Evolutionary conservation across 2,329 filamentous ascomycete genomes (phyloP).

Genomic region (Fusarium anthophilum): DNA sequence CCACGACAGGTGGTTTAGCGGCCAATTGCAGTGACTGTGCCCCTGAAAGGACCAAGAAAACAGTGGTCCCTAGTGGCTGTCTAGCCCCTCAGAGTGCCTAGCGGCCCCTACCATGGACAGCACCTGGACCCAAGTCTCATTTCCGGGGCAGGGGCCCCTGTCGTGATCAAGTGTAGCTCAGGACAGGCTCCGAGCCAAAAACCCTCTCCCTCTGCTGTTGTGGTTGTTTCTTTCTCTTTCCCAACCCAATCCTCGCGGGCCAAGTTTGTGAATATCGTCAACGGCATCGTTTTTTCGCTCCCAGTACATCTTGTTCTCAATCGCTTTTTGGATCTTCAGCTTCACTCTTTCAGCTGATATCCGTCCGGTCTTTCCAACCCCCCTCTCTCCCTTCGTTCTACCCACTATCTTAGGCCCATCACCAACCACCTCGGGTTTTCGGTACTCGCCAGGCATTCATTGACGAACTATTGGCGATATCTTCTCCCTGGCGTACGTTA

Average conservation of each 20-base stretch:
- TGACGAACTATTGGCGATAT: slow-evolving; percentile 44
- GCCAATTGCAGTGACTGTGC: slow-evolving; percentile 38
- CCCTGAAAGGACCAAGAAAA: slow-evolving; percentile 36
- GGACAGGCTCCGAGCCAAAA: slow-evolving; percentile 29
- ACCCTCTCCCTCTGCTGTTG: slow-evolving; percentile 18
- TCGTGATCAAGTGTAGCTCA: slow-evolving; percentile 16
- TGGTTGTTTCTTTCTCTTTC: slow-evolving; percentile 28
- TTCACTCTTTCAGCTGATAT: slow-evolving; percentile 56
- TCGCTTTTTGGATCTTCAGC: slow-evolving; percentile 48
- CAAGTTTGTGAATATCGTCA: slow-evolving; percentile 39
- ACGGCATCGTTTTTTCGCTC: slow-evolving; percentile 39
- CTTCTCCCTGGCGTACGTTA: slow-evolving; percentile 43
- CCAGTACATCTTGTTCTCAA: slow-evolving; percentile 39
- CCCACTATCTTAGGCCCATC: slow-evolving; percentile 21
- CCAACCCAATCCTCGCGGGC: slow-evolving; percentile 41
- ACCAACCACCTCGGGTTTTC: slow-evolving; percentile 38
- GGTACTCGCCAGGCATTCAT: slow-evolving; percentile 35
- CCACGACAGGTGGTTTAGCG: slow-evolving; percentile 19
- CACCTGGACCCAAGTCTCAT: slow-evolving; percentile 35
- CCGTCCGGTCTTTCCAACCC: slow-evolving; percentile 51
- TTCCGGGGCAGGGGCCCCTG: slow-evolving; percentile 32
- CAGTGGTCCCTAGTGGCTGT: slow-evolving; percentile 24
- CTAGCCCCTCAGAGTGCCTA: slow-evolving; percentile 32
- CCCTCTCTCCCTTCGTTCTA: slow-evolving; percentile 35
- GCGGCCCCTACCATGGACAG: slow-evolving; percentile 15